These are phyloP conservation scores for Capsicum chinense DNA, from an alignment of 257 asterid genomes.

Conservation along the genomic window DNA sequence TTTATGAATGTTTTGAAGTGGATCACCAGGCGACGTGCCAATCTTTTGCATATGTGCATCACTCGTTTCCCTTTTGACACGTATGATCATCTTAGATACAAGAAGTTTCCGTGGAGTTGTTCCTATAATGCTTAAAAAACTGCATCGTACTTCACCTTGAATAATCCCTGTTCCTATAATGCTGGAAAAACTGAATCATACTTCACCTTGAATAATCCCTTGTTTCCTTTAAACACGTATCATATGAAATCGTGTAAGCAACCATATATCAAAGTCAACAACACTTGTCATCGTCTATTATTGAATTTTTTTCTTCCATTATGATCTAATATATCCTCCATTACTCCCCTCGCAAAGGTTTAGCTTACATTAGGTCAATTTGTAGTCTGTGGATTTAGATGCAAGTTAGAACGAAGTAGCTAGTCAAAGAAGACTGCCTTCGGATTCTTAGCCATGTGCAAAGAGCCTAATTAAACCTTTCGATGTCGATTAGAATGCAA, in stretches of 20 bases:
- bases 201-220: slow-evolving; percentile 8
- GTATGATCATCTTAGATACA: slow-evolving; percentile 9
- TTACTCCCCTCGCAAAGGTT: neutral
- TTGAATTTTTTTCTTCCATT: slow-evolving; percentile 12
- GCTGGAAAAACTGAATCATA: slow-evolving; percentile 7
- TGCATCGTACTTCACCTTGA: neutral
- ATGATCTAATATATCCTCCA: neutral
- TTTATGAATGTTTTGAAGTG: neutral
- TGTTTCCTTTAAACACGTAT: neutral
- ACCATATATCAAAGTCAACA: neutral
- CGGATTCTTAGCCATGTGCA: slow-evolving; percentile 13
- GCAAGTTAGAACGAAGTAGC: neutral
- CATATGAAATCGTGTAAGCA: neutral
- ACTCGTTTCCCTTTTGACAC: neutral
- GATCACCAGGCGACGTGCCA: neutral
- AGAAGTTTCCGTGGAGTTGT: neutral
- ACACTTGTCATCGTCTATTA: neutral
- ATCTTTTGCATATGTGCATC: slow-evolving; percentile 8
- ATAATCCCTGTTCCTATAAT: neutral
- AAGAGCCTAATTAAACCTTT: neutral
- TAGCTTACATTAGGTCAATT: neutral
- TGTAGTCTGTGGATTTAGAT: neutral
- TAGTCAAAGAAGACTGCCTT: slow-evolving; percentile 11
- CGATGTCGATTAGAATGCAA: neutral
- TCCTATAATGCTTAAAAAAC: slow-evolving; percentile 1